phyloP scores from a whole-genome alignment of 169 alveolate species.

The Besnoitia besnoiti region DNA sequence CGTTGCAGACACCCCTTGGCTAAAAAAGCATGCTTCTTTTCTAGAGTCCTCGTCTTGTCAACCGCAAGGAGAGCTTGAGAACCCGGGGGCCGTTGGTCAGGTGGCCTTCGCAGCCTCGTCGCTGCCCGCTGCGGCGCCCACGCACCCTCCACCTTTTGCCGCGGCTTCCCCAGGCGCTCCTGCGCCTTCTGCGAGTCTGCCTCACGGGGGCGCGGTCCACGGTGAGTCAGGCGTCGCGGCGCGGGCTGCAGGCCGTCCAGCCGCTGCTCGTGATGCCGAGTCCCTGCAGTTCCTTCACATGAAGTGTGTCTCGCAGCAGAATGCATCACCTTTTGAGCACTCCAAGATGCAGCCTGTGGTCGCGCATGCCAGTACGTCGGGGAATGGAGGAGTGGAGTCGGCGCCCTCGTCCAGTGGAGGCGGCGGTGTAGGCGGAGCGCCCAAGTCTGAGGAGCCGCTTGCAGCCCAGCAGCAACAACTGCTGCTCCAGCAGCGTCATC shows the following conservation, averaged over 20 bases:
- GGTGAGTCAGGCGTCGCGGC: not conserved
- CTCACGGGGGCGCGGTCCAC: not conserved
- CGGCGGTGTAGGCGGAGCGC: not conserved
- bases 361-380: too few species aligned
- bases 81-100: not conserved
- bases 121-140: not conserved
- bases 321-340: not conserved
- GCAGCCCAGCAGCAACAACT: not conserved
- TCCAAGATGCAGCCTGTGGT: too few species aligned
- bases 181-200: not conserved
- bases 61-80: not conserved
- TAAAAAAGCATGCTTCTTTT: too few species aligned
- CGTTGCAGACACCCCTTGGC: too few species aligned
- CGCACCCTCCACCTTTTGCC: too few species aligned
- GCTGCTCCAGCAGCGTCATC: constrained; percentile 5
- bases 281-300: not conserved
- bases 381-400: too few species aligned
- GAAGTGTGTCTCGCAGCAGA: not conserved
- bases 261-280: not conserved
- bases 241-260: not conserved
- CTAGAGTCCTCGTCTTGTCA: too few species aligned
- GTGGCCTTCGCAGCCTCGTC: not conserved
- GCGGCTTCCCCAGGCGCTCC: not conserved
- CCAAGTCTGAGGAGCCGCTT: not conserved
- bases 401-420: too few species aligned